Percentiles rank a stretch among this genome's conserved stretches.
Evolutionary conservation across 306 rosid species (phyloP).

Genomic region (Castanea sativa): DNA sequence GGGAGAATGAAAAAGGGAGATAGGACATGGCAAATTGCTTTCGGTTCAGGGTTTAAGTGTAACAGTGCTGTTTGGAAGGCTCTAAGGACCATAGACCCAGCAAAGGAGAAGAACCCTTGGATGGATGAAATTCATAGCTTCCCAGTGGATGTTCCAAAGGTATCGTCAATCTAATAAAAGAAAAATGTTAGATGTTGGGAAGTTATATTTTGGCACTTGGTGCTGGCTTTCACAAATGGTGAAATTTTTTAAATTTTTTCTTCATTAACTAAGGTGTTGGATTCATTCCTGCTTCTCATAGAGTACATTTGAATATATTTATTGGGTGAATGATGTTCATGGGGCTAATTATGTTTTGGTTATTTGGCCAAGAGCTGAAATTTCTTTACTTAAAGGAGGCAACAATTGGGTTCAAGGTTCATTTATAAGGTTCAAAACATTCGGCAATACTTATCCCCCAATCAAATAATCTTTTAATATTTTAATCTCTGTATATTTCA

Average conservation of each 20-base stretch:
- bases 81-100: slow-evolving; percentile 63
- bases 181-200: background rate
- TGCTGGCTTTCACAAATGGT: slow-evolving; percentile 13
- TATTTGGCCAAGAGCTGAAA: too few species aligned
- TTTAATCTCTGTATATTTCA: too few species aligned
- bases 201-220: slow-evolving; percentile 12
- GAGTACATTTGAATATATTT: too few species aligned
- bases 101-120: slow-evolving; percentile 80
- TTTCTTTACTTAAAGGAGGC: too few species aligned
- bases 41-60: slow-evolving; percentile 89
- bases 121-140: slow-evolving; percentile 67
- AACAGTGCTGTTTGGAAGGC: slow-evolving; percentile 97
- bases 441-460: too few species aligned
- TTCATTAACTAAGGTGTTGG: slow-evolving; percentile 9
- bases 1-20: slow-evolving; percentile 87
- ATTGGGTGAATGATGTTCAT: too few species aligned
- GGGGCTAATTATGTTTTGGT: too few species aligned
- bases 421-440: too few species aligned
- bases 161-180: slow-evolving; percentile 42
- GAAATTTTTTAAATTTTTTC: background rate
- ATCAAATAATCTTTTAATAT: too few species aligned
- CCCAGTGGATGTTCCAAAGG: slow-evolving; percentile 76
- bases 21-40: slow-evolving; percentile 93
- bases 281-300: slow-evolving; percentile 18
- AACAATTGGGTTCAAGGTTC: too few species aligned